Percentiles rank a stretch among this genome's conserved stretches.
Conservation (phyloP, 768 basidiomycete genomes). For the Rossbeevera mucosa region DNA sequence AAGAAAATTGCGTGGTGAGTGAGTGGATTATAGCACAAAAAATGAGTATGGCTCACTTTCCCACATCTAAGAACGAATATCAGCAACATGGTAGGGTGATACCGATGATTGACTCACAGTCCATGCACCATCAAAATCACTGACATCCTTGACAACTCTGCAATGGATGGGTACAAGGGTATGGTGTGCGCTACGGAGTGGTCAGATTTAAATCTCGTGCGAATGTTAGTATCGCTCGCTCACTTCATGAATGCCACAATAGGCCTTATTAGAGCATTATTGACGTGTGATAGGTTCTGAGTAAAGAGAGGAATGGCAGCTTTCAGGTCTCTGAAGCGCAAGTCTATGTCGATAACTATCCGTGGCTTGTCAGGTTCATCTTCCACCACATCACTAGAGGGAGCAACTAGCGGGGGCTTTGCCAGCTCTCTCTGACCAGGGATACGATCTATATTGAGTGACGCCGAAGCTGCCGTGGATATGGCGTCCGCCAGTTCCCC, state of each 20-base stretch:
- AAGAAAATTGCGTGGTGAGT: conserved; percentile 16
- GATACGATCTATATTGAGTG: conserved; percentile 52
- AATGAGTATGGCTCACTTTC: conserved; percentile 58
- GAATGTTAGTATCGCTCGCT: conserved; percentile 24
- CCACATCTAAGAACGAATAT: conserved; percentile 62
- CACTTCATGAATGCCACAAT: conserved; percentile 99
- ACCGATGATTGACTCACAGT: conserved; percentile 54
- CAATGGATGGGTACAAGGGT: conserved; percentile 94
- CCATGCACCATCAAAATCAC: conserved; percentile 95
- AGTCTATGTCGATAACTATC: conserved; percentile 84
- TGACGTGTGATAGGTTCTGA: conserved; percentile 82
- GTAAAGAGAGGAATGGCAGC: conserved; percentile 93
- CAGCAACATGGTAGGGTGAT: not conserved
- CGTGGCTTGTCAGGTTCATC: conserved; percentile 37
- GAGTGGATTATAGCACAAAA: not conserved
- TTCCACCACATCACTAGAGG: conserved; percentile 39
- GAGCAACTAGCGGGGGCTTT: conserved; percentile 78
- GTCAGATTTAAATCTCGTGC: not conserved
- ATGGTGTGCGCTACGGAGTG: conserved; percentile 68
- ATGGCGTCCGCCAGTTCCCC: conserved; percentile 91
- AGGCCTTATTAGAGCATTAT: conserved; percentile 87
- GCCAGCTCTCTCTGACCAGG: conserved; percentile 86
- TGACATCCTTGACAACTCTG: conserved; percentile 74
- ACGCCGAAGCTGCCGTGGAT: conserved; percentile 52
- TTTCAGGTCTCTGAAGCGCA: conserved; percentile 92